Evolutionary conservation across 139 green algal genomes (phyloP).

Genomic region (Protoeuglena noctilucae): DNA sequence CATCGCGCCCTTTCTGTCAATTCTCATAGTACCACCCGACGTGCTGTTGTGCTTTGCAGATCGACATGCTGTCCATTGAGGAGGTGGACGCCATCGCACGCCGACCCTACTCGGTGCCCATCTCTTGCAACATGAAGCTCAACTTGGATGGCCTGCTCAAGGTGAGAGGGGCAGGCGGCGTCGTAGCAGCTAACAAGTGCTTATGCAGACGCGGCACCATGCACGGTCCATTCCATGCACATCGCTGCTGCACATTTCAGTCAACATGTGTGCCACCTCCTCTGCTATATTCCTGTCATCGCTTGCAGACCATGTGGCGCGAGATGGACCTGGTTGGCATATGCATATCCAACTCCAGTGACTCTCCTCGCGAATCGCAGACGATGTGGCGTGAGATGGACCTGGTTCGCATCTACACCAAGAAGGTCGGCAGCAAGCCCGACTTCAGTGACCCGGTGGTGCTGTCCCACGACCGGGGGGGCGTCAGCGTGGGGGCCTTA

Average conservation of each 20-base stretch:
- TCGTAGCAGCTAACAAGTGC: too few species aligned
- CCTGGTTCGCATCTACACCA: conserved; percentile 90
- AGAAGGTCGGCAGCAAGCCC: conserved; percentile 76
- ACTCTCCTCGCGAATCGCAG: conserved; percentile 1
- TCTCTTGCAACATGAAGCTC: conserved; percentile 67
- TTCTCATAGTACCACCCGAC: too few species aligned
- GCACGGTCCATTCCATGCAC: background rate
- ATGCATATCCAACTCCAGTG: background rate
- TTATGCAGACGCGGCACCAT: too few species aligned
- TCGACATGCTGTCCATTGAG: conserved; percentile 79
- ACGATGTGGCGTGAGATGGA: background rate
- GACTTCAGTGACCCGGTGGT: conserved; percentile 92
- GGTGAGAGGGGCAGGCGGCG: too few species aligned
- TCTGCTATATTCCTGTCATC: background rate
- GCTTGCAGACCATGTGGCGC: conserved; percentile 68
- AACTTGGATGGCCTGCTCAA: conserved; percentile 88
- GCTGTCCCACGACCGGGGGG: conserved; percentile 67
- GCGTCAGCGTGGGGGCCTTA: conserved; percentile 64
- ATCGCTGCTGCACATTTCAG: background rate
- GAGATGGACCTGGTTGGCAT: conserved; percentile 75
- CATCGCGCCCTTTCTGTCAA: too few species aligned
- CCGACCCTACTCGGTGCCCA: conserved; percentile 61
- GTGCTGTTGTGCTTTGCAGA: conserved; percentile 6
- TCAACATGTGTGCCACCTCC: background rate
- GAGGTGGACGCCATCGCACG: conserved; percentile 84